Base-by-base conservation (phyloP, 2,329 filamentous ascomycete species). In the Cladosporium sp. region DNA sequence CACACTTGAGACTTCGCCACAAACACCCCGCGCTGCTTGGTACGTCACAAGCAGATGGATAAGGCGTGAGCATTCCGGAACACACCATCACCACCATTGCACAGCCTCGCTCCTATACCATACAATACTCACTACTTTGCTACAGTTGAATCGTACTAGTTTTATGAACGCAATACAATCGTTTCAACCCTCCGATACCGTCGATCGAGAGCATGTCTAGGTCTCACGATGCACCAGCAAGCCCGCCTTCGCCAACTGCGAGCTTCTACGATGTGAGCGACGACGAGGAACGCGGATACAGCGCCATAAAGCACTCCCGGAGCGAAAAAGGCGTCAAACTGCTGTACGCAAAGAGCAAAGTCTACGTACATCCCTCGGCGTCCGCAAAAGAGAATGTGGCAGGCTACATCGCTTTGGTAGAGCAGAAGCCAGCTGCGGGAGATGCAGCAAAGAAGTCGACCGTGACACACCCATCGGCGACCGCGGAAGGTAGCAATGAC, bases 261-360 rank as follows among this genome's bases (percentile, higher is more conserved):
- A 96, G 91, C 69, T 94, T 93, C 80, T 97, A 96, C 80, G 93
- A 93, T 70, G 81, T 97, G 81, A 96, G 90, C 74, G 95, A 99
- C 78, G 92, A 96, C 70, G 92, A 96, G 64, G 94, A 97, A 75
- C 89, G 88, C 66, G 94, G 90, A 45, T 99, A 99, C 78, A 90
- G 95, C 73, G 97, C 92, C 17, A 91, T 99, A 69, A 88, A 90
- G 4, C 90, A 95, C 70, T 84, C 85, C 3, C 84, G 84, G 65
- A 86, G 85, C 2, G 88, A 89, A 0, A 85, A 85, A 64, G 94
- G 93, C 1, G 94, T 99, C 47, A 99, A 97, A 76, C 80, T 99
- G 34, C 80, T 99, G 14, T 97, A 89, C 69, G 93, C 92, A 19
- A 99, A 99, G 78, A 97, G 92, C 87, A 99, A 97, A 82, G 94